Evolutionary conservation across 345 rosid genomes (phyloP), one percentile per base, ranked within the genome.

Genomic region (Citrus medica): DNA sequence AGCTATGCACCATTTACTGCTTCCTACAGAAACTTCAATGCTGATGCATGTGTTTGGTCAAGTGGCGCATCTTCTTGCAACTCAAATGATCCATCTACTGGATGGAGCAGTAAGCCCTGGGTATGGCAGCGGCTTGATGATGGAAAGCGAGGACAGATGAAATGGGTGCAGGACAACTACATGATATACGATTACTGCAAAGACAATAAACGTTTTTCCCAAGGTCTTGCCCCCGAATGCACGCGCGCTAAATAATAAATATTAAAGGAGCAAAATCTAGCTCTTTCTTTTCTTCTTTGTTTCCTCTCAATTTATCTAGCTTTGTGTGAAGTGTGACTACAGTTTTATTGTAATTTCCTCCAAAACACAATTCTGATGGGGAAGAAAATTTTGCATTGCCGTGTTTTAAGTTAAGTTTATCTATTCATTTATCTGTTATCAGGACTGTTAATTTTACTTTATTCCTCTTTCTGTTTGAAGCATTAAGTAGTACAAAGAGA

Each of bases 161-260:
- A 82, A 61, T 90, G 93, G 92, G 90, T 84, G 60, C 92, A 86
- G 40, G 67, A 87, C 9, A 77, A 86, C 6, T 88, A 76, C 78
- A 87, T 86, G 89, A 82, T 88, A 6, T 90, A 88, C 56, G 81
- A 87, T 74, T 90, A 88, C 55, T 88, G 92, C 83, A 82, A 72
- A 1, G 89, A 90, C 70, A 48, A 2, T 32, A 81, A 84, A 70
- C 82, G 92, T 66, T 88, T 90, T 69, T 80, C 93, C 21, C 84
- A 83, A 33, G 92, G 90, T 24, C 40, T 81, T 0, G 89, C 89
- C 21, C 66, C 78, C 0, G 92, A 90, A 75, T 88, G 93, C 73
- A 62, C 78, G 37, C 67, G 4, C 66, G 3, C 5, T 35, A 28
- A n/a, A 22, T 33, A 37, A 27, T 9, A 48, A 30, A 6, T 62